Evolutionary conservation across 176 grass and related monocot genomes (phyloP), one percentile per base, ranked within the genome.

Genomic region (Dendrocalamus sinicus): DNA sequence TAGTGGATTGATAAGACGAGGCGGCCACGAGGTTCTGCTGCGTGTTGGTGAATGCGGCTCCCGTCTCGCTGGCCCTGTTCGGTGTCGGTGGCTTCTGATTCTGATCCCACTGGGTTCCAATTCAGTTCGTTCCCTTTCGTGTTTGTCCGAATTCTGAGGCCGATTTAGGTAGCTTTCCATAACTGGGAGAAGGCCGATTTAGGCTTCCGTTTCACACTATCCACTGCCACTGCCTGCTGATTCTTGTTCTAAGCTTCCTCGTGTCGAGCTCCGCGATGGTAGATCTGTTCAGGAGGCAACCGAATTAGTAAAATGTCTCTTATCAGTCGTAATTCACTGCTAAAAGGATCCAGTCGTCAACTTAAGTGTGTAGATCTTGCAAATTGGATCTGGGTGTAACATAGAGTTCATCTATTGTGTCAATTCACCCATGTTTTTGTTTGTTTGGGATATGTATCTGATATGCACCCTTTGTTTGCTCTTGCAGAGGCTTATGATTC

Each of bases 401-500:
- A 65, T 71, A 10, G 22, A 16, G 48, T 70, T 59, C 46, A 51
- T 79, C 7, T 77, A 26, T 32, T 14, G 19, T 81, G 46, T 12
- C 1, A 22, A 82, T 65, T 86, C 26, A 57, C 26, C 58, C 15
- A 0, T 22, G 5, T 35, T 20, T 59, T 58, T 58, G 20, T 22
- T 50, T 43, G 60, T 44, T 67, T 85, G 26, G 22, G 68, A 73
- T 84, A 19, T 72, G 60, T 78, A 39, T 83, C 40, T 94, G 59
- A 59, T 59, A 54, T 70, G n/a, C 12, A 55, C 32, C n/a, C 10
- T 70, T 79, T 81, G 32, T 44, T 75, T 88, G 20, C 43, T 82
- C 63, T 62, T 78, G 84, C 90, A 97, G 94, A 90, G 72, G 94
- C 94, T 41, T 97, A 90, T 79, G 94, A 97, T 89, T 90, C 94